Percentiles rank a stretch among this genome's conserved stretches.
Conservation (phyloP, 257 asterid genomes). For the Gentiana straminea region DNA sequence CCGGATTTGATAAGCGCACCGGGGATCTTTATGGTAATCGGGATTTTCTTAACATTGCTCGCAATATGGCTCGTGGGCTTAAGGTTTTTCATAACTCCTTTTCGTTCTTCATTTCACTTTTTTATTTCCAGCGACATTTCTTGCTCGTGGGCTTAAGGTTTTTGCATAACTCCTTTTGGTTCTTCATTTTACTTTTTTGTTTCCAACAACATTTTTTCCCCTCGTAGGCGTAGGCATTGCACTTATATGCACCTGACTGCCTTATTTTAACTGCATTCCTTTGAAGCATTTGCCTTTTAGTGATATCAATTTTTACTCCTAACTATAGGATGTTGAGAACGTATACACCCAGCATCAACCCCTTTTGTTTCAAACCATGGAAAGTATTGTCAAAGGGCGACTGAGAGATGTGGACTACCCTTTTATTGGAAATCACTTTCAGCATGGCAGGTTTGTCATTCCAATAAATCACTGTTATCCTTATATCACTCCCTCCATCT, state of each 20-base stretch:
- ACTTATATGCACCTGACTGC: too few relatives aligned
- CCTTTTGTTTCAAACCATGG: slow-evolving; percentile 80
- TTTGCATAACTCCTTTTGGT: too few relatives aligned
- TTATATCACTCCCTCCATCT: too few relatives aligned
- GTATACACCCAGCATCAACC: slow-evolving; percentile 99
- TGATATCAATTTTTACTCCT: slow-evolving; percentile 13
- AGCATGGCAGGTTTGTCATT: slow-evolving; percentile 66
- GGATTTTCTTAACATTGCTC: slow-evolving; percentile 82
- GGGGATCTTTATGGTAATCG: slow-evolving; percentile 96
- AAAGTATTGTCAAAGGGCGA: slow-evolving; percentile 85
- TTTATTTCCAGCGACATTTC: too few relatives aligned
- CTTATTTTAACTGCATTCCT: slow-evolving; percentile 6
- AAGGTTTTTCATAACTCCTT: slow-evolving; percentile 35
- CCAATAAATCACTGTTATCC: not conserved
- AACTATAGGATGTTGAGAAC: slow-evolving; percentile 77
- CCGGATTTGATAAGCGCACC: slow-evolving; percentile 87
- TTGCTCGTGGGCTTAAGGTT: too few relatives aligned
- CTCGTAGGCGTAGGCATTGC: too few relatives aligned
- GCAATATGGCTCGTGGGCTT: slow-evolving; percentile 96
- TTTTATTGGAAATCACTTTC: slow-evolving; percentile 87
- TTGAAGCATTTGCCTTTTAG: slow-evolving; percentile 5
- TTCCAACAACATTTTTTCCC: too few relatives aligned
- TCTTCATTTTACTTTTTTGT: too few relatives aligned
- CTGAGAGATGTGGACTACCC: slow-evolving; percentile 96
- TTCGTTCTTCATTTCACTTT: too few relatives aligned